Evolutionary conservation across 2,329 filamentous ascomycete genomes (phyloP).

Genomic region (Aureobasidium uvarum): DNA sequence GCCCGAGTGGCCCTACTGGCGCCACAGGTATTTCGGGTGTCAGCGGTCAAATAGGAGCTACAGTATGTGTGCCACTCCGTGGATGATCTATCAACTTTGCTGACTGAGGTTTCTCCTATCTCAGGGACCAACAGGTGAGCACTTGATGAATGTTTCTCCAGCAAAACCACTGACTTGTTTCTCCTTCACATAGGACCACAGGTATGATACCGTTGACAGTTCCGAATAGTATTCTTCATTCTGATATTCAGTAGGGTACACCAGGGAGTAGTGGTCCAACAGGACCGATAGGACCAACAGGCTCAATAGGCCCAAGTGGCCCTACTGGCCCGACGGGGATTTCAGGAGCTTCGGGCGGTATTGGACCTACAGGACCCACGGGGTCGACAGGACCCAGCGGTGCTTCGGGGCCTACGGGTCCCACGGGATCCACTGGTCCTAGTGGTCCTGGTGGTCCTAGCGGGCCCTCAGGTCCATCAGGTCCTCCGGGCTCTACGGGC

Average conservation of each 20-base stretch:
- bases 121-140: background rate
- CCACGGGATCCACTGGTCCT: slow-evolving; percentile 4
- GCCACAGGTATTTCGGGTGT: background rate
- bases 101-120: background rate
- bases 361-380: background rate
- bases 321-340: background rate
- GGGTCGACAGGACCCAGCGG: slow-evolving; percentile 28
- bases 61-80: background rate
- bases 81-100: background rate
- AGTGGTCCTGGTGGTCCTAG: slow-evolving; percentile 21
- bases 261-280: slow-evolving; percentile 22
- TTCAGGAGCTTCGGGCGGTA: background rate
- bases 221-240: background rate
- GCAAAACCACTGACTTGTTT: background rate
- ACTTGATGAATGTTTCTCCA: background rate
- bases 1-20: background rate
- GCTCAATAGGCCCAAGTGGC: background rate
- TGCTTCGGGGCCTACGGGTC: slow-evolving; percentile 15
- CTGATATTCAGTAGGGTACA: background rate
- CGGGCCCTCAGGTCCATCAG: slow-evolving; percentile 24
- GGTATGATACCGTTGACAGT: background rate
- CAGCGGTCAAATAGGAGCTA: background rate
- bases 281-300: slow-evolving; percentile 24
- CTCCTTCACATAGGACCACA: background rate
- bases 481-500: slow-evolving; percentile 23